A percentile compares a stretch with the other conserved stretches of the same genome.
Evolutionary conservation across 306 rosid genomes (phyloP).

Genomic region (Prunus mira): DNA sequence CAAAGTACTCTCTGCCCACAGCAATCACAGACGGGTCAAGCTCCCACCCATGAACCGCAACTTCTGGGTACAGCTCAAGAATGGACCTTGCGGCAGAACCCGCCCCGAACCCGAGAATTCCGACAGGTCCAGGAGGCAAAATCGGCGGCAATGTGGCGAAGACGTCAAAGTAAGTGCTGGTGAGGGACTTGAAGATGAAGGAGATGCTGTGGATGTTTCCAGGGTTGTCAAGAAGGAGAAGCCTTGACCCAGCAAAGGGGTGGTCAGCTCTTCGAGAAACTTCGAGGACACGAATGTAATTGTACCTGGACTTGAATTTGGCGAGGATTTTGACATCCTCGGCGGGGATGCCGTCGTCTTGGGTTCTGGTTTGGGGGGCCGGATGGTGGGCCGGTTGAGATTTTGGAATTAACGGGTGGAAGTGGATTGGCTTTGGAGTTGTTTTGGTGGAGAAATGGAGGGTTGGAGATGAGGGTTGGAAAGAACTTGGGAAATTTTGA

Average conservation of each 20-base stretch:
- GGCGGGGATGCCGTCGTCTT: conserved; percentile 60
- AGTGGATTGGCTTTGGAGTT: conserved; percentile 6
- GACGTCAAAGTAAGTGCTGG: conserved; percentile 78
- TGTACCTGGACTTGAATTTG: conserved; percentile 73
- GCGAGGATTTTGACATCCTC: conserved; percentile 62
- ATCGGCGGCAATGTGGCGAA: conserved; percentile 80
- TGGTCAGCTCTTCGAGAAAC: conserved; percentile 74
- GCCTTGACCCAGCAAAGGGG: conserved; percentile 83
- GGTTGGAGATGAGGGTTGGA: conserved; percentile 10
- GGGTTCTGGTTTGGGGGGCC: conserved; percentile 29
- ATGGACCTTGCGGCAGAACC: conserved; percentile 68
- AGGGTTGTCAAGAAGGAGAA: conserved; percentile 83
- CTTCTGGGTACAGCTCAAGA: conserved; percentile 55
- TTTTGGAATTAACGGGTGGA: conserved; percentile 17
- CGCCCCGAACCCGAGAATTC: conserved; percentile 81
- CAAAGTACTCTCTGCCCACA: conserved; percentile 71
- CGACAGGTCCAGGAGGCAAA: conserved; percentile 74
- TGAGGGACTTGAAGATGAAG: conserved; percentile 55
- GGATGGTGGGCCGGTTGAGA: conserved; percentile 38
- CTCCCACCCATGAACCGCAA: conserved; percentile 78
- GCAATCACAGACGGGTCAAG: conserved; percentile 76
- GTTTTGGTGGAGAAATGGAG: conserved; percentile 7
- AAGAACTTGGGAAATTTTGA: not conserved
- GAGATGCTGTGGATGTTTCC: conserved; percentile 96
- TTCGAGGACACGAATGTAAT: conserved; percentile 76